A percentile compares a stretch with the other conserved stretches of the same genome.
Evolutionary conservation across 441 rosid species (phyloP).

Genomic region (Codiaeum variegatum): DNA sequence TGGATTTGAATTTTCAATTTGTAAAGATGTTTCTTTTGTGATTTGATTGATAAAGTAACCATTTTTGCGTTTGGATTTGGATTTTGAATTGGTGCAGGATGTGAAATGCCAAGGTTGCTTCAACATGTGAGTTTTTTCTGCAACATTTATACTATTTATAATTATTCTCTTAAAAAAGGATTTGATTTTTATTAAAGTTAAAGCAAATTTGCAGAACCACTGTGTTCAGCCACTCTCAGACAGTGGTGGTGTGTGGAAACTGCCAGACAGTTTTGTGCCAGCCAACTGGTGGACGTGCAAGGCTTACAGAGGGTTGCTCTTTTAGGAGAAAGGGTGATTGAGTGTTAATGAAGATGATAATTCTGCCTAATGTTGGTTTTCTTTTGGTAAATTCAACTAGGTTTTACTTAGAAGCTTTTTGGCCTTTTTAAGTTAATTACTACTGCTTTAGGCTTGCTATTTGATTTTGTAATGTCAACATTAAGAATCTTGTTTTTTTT

Average conservation of each 20-base stretch:
- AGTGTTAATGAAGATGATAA: not conserved
- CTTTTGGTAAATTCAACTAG: not conserved
- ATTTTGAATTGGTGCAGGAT: slow-evolving; percentile 31
- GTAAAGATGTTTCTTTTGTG: too few relatives aligned
- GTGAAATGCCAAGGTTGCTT: slow-evolving; percentile 72
- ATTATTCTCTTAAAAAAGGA: too few relatives aligned
- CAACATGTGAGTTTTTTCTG: slow-evolving; percentile 39
- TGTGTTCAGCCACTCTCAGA: slow-evolving; percentile 78
- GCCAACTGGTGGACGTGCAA: slow-evolving; percentile 78
- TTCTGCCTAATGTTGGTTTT: too few relatives aligned
- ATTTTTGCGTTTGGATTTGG: not conserved
- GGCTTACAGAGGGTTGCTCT: slow-evolving; percentile 75
- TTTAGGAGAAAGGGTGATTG: slow-evolving; percentile 72
- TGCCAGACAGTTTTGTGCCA: slow-evolving; percentile 81
- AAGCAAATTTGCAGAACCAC: slow-evolving; percentile 53
- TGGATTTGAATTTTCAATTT: too few relatives aligned
- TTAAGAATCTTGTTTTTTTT: not conserved
- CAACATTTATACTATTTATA: not conserved
- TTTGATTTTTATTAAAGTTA: not conserved
- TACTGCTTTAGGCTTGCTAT: not conserved
- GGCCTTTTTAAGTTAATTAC: not conserved
- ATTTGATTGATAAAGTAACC: not conserved
- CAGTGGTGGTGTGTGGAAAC: slow-evolving; percentile 76
- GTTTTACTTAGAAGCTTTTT: not conserved
- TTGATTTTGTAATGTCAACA: not conserved